Percentiles rank a stretch among this genome's conserved stretches.
phyloP scores from a whole-genome alignment of 2,329 filamentous ascomycete species.

The Fusarium albidum region DNA sequence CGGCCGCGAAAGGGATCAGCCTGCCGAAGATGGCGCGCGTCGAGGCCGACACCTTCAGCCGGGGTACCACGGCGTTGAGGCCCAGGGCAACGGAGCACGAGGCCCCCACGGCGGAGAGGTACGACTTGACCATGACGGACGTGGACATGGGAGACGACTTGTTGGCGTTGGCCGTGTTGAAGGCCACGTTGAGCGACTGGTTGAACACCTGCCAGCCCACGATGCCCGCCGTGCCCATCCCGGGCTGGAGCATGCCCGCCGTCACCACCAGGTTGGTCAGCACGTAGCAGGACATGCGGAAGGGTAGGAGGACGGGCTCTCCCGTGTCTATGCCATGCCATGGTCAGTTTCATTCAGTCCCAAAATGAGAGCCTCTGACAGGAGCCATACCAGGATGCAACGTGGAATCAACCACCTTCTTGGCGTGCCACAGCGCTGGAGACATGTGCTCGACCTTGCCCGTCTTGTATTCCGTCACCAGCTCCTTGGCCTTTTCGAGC shows the following conservation, averaged over 20 bases:
- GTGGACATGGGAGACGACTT: conserved; percentile 91
- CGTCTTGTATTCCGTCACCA: conserved; percentile 87
- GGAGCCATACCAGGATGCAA: conserved; percentile 84
- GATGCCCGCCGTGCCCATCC: conserved; percentile 81
- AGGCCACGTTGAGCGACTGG: conserved; percentile 96
- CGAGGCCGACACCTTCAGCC: conserved; percentile 79
- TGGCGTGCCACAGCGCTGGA: conserved; percentile 90
- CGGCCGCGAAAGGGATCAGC: conserved; percentile 95
- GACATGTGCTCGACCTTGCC: conserved; percentile 84
- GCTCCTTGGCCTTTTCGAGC: conserved; percentile 84
- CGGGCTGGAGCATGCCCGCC: conserved; percentile 94
- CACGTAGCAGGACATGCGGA: conserved; percentile 97
- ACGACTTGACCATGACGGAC: conserved; percentile 84
- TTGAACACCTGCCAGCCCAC: conserved; percentile 95
- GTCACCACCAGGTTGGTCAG: conserved; percentile 94
- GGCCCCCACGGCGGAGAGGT: conserved; percentile 88
- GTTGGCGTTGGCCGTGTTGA: conserved; percentile 98
- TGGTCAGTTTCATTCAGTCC: conserved; percentile 25
- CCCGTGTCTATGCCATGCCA: conserved; percentile 77
- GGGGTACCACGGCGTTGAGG: conserved; percentile 87
- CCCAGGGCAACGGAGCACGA: conserved; percentile 94
- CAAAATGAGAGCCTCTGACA: too few species aligned
- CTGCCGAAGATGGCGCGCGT: conserved; percentile 80
- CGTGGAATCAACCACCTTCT: conserved; percentile 97
- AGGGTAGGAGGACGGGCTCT: conserved; percentile 88